Base-by-base conservation (phyloP, 352 stramenopile genomes). In the Blastocystis hominis region DNA sequence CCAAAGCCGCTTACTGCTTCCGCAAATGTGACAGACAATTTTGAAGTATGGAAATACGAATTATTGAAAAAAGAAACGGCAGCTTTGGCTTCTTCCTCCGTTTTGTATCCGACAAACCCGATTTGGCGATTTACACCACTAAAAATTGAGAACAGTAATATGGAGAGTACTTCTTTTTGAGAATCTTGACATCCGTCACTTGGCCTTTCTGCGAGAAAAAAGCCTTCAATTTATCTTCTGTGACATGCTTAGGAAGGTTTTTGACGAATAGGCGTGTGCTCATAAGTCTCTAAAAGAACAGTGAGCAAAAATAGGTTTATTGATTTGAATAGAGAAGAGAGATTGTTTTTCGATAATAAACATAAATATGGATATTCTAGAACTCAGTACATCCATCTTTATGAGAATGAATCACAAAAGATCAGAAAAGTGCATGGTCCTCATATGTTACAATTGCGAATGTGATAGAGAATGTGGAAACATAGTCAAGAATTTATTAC, bases 1-100 rank as follows among this genome's bases (percentile, higher is more conserved):
- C 3, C 2, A 46, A 30, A n/a, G 17, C 17, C 10, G 62, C 89
- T 72, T 90, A 93, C 91, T 87, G 91, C 89, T 53, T 94, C 86
- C 20, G 94, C 94, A 38, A 94, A 91, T 77, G 92, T 91, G 88
- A 97, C 93, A 55, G 91, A 92, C 42, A 97, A 90, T 53, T 90
- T 92, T 81, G 91, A 93, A 46, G 94, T 97, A 88, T 96, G 93
- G 15, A 97, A 90, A 90, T 96, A 97, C 61, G 93, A 92, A 42
- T 88, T 89, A 88, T 95, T 89, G 76, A 94, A 93, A 40, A 90
- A 91, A 34, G 90, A 89, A 38, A 94, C 88, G 1, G 90, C 90
- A 40, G 78, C 56, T 46, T 86, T 59, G 9, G 92, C 92, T 80
- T 91, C 88, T 53, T 87, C 89, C 36, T 89, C 62, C n/a, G 77